A percentile compares a stretch with the other conserved stretches of the same genome.
Evolutionary conservation across 2,329 filamentous ascomycete species (phyloP).

Genomic region (Aspergillus versicolor): DNA sequence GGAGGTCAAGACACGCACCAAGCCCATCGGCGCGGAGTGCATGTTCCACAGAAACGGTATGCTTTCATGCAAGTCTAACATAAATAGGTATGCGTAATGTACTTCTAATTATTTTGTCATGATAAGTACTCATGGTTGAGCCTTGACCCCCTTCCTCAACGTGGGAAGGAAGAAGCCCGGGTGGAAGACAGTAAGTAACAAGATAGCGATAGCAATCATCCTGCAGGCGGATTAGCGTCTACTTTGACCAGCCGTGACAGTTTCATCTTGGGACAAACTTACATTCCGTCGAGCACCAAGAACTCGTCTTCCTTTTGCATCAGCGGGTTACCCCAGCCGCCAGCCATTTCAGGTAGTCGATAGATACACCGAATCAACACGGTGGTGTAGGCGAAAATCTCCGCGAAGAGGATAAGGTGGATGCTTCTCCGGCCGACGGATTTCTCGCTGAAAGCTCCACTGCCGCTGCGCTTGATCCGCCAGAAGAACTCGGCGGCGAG

Average conservation of each 20-base stretch:
- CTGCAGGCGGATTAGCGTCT: slow-evolving; percentile 20
- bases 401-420: slow-evolving; percentile 27
- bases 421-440: slow-evolving; percentile 22
- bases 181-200: slow-evolving; percentile 45
- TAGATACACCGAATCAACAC: slow-evolving; percentile 46
- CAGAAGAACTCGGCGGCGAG: slow-evolving; percentile 48
- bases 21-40: background rate
- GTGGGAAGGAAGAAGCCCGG: slow-evolving; percentile 47
- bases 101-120: background rate
- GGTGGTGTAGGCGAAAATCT: slow-evolving; percentile 38
- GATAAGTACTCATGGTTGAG: slow-evolving; percentile 10
- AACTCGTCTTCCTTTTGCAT: slow-evolving; percentile 51
- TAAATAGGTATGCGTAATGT: background rate
- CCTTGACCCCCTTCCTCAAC: slow-evolving; percentile 28
- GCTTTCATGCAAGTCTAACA: background rate
- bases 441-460: slow-evolving; percentile 28
- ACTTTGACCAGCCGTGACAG: no score
- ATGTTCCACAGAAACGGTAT: background rate
- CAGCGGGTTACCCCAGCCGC: slow-evolving; percentile 48
- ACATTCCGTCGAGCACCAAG: slow-evolving; percentile 50
- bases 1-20: background rate
- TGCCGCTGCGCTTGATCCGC: slow-evolving; percentile 27
- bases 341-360: slow-evolving; percentile 51
- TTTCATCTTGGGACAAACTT: slow-evolving; percentile 22
- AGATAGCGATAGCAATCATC: slow-evolving; percentile 46